These are phyloP conservation scores for Arachis stenosperma DNA, from an alignment of 306 rosid genomes.

Conservation along the genomic window DNA sequence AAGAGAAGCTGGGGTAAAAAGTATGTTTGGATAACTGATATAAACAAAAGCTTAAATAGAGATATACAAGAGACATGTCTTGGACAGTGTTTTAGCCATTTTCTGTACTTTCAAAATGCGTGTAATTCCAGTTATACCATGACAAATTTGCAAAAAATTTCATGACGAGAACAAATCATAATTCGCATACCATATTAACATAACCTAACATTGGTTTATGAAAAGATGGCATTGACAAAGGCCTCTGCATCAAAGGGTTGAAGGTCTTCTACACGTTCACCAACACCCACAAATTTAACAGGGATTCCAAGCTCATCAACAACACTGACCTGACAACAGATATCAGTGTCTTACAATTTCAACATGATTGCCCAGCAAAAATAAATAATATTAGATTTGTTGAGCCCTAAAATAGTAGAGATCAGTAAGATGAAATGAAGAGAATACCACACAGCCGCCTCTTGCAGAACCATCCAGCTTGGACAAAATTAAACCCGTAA, in stretches of 20 bases:
- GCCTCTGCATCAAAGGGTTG: slow-evolving; percentile 96
- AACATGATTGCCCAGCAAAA: slow-evolving; percentile 14
- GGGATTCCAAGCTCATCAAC: slow-evolving; percentile 97
- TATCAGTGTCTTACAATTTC: slow-evolving; percentile 19
- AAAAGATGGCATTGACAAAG: slow-evolving; percentile 89
- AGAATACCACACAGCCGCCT: slow-evolving; percentile 97
- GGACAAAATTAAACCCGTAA: slow-evolving; percentile 88
- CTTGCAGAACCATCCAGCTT: slow-evolving; percentile 96
- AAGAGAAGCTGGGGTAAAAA: too few relatives aligned
- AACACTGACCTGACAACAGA: slow-evolving; percentile 79
- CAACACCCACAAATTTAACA: slow-evolving; percentile 94
- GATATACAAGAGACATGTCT: too few relatives aligned
- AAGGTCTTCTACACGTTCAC: slow-evolving; percentile 90
- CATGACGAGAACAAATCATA: slow-evolving; percentile 1
- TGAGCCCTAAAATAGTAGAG: background rate
- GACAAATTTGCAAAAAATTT: background rate
- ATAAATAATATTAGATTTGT: background rate
- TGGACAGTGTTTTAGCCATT: too few relatives aligned
- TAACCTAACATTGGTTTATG: slow-evolving; percentile 35
- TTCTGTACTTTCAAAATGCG: too few relatives aligned
- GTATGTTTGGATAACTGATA: too few relatives aligned
- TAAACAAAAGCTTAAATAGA: too few relatives aligned
- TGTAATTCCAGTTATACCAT: slow-evolving; percentile 10
- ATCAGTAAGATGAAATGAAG: slow-evolving; percentile 31
- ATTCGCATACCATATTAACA: slow-evolving; percentile 33